Conservation (phyloP, 495 filamentous ascomycete species). For the Hapsidospora chrysogenum region DNA sequence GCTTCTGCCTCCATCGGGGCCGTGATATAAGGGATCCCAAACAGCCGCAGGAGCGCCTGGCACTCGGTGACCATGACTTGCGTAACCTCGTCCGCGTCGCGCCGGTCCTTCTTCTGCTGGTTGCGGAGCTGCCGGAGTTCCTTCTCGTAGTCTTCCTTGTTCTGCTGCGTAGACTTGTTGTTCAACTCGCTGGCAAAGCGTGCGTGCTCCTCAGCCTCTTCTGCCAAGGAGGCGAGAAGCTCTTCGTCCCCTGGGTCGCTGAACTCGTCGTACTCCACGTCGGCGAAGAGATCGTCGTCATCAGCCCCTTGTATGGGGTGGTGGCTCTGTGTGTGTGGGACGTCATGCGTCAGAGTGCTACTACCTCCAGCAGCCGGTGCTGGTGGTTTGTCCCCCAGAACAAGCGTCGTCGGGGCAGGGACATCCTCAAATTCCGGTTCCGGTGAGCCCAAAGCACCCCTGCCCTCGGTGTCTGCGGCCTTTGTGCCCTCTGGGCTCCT, state of each 20-base stretch:
- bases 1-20: conserved; percentile 99
- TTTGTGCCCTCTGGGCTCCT: conserved; percentile 8
- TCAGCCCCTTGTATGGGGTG: too few relatives aligned
- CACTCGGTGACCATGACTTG: conserved; percentile 90
- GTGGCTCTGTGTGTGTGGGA: too few relatives aligned
- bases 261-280: conserved; percentile 33
- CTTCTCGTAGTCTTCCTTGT: conserved; percentile 60
- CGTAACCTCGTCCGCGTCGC: conserved; percentile 91
- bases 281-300: conserved; percentile 18
- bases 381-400: neutral
- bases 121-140: conserved; percentile 72
- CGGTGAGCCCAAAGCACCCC: conserved; percentile 15
- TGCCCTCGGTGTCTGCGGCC: conserved; percentile 7
- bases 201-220: conserved; percentile 82
- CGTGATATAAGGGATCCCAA: conserved; percentile 90
- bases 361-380: too few relatives aligned
- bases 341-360: too few relatives aligned
- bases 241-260: conserved; percentile 86
- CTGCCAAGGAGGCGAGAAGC: conserved; percentile 64
- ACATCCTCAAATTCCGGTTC: conserved; percentile 40
- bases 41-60: conserved; percentile 75
- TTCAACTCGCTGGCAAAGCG: conserved; percentile 80
- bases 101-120: conserved; percentile 91
- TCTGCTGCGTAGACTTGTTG: conserved; percentile 42
- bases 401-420: neutral